Base-by-base conservation (phyloP, 2,329 filamentous ascomycete genomes). In the Ilyonectria destructans region DNA sequence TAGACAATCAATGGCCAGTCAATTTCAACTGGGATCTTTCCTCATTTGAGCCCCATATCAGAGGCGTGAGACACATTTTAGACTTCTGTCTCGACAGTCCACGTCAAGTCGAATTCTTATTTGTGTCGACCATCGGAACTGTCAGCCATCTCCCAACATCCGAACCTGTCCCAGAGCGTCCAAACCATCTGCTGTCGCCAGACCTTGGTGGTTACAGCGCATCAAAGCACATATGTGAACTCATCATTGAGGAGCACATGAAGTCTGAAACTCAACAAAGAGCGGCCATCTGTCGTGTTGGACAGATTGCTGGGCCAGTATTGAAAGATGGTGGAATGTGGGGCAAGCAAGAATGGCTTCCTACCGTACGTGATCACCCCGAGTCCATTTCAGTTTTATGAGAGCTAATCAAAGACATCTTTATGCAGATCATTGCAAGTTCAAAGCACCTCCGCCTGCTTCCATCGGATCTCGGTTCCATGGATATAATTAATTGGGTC, bases 21-120 rank as follows among this genome's bases (percentile, higher is more conserved):
- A 49, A 49, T 12, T 49, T 49, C 46, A 49, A 49, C 23, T 49
- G 46, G 46, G 46, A 49, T 17, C 46, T 49, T 49, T 29, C 46
- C 6, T 49, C 46, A 17, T 49, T 49, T 29, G 46, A 49, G 4
- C 46, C 46, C 17, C 23, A 49, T 23, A 49, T 49, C 15, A 49
- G 23, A 29, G 46, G 46, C 8, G 46, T 49, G 10, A 49, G 46
- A 17, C 46, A 49, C 13, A 23, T 49, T 7, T 17, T 49, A 5
- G 46, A 49, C 21, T 49, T 49, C 7, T 49, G 46, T 26, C 23
- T 29, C n/a, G 46, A 49, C 23, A 49, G 46, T 23, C 46, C 46
- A 17, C 46, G 21, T n/a, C 1, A 15, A 6, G 46, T 49, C 13
- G 23, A 49, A 17, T 49, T 49, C 46, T 29, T 49, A 8, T 49